Evolutionary conservation across 1,284 basidiomycete species (phyloP).

Genomic region (Cutaneotrichosporon sp.): DNA sequence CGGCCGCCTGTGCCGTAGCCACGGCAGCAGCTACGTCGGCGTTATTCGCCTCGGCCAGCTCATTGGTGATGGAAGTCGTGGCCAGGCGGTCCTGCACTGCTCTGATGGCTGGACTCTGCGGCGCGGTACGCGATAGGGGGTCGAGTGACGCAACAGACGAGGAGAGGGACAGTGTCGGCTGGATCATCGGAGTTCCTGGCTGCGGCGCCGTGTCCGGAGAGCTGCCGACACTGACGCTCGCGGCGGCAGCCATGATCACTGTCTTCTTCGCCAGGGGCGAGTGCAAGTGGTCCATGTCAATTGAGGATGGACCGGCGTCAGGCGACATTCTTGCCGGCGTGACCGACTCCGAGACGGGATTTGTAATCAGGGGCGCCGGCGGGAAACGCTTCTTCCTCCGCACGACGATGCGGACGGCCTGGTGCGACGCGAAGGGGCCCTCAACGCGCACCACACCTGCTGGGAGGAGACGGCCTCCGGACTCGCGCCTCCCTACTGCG

Average conservation of each 20-base stretch:
- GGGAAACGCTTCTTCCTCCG: slow-evolving; percentile 41
- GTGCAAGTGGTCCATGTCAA: slow-evolving; percentile 6
- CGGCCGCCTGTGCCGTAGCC: neutral
- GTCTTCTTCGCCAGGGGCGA: slow-evolving; percentile 3
- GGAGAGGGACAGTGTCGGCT: slow-evolving; percentile 43
- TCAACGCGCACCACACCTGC: slow-evolving; percentile 83
- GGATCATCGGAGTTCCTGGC: slow-evolving; percentile 43
- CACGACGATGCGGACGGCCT: slow-evolving; percentile 82
- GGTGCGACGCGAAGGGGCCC: slow-evolving; percentile 87
- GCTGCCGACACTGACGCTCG: slow-evolving; percentile 8
- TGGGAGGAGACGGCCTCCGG: slow-evolving; percentile 82
- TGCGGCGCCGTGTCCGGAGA: slow-evolving; percentile 18
- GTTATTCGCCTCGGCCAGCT: neutral
- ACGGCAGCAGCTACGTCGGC: neutral
- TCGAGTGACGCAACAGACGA: slow-evolving; percentile 47
- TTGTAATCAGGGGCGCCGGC: slow-evolving; percentile 36
- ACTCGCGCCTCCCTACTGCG: slow-evolving; percentile 76
- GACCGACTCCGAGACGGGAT: slow-evolving; percentile 24
- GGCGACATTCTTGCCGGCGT: slow-evolving; percentile 16
- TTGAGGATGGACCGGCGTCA: neutral
- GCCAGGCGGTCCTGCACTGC: slow-evolving; percentile 25
- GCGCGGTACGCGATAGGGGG: slow-evolving; percentile 35
- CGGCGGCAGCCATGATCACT: neutral
- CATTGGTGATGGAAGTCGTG: slow-evolving; percentile 1
- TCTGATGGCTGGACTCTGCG: slow-evolving; percentile 32